These are phyloP conservation scores for Apostasia shenzhenica DNA, from an alignment of 106 monocot species.

Conservation along the genomic window DNA sequence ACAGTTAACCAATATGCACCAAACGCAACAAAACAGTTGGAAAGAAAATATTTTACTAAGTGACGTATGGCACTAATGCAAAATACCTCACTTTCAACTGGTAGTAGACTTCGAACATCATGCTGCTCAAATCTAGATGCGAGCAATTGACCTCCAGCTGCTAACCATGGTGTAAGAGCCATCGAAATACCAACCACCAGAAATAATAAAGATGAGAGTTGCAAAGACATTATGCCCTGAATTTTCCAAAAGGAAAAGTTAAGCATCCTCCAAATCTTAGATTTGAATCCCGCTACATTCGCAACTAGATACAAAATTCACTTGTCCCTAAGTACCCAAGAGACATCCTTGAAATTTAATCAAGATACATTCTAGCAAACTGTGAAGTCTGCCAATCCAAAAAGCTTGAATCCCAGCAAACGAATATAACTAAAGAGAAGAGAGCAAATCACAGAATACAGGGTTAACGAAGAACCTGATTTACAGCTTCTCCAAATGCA, in stretches of 20 bases:
- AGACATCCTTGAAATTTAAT: too few relatives aligned
- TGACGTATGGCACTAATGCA: background rate
- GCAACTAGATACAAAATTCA: too few relatives aligned
- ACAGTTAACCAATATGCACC: background rate
- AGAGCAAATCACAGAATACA: background rate
- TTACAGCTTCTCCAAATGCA: constrained; percentile 97
- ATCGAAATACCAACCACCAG: constrained; percentile 97
- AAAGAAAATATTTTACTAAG: too few relatives aligned
- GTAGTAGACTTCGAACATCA: constrained; percentile 92
- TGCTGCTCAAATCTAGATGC: constrained; percentile 96
- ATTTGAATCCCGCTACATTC: too few relatives aligned
- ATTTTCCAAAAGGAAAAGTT: constrained; percentile 7
- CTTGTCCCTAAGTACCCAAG: too few relatives aligned
- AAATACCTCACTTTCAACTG: constrained; percentile 89
- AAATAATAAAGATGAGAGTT: constrained; percentile 85
- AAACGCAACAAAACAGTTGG: too few relatives aligned
- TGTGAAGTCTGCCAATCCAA: background rate
- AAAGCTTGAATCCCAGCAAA: background rate
- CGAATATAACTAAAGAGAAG: background rate
- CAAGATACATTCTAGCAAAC: too few relatives aligned
- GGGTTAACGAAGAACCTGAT: constrained; percentile 55
- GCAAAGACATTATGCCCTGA: constrained; percentile 83
- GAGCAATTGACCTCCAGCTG: constrained; percentile 90
- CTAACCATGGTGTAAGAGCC: constrained; percentile 96
- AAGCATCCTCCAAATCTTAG: background rate